Evolutionary conservation across 2,329 filamentous ascomycete species (phyloP), one percentile per base, ranked within the genome.

Genomic region (Penicillium sclerotigenum): DNA sequence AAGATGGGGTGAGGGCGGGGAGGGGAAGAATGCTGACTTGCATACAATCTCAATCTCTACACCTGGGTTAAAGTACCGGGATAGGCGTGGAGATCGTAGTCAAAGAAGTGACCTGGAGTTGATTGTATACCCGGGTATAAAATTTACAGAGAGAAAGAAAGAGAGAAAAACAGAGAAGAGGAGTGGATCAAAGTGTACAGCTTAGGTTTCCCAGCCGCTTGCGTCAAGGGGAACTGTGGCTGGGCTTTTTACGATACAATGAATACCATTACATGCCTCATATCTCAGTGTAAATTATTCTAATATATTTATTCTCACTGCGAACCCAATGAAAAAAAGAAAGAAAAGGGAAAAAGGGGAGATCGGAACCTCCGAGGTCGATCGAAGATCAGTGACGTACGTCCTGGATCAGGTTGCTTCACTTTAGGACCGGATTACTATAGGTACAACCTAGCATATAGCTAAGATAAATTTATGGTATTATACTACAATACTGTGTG

Each of bases 321-420:
- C 20, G 18, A 38, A 18, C 10, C 36, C 37, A 28, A 42, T 41
- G 7, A 28, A 28, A 9, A 38, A 34, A 54, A 22, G n/a, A 28
- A 24, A 26, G 11, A 20, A 34, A 40, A 48, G 18, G 36, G 16
- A 40, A 50, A 60, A 47, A 55, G 49, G 41, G 45, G 47, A 43
- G 59, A 65, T 65, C 59, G 59, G 24, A 20, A 54, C 28, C 58
- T 46, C 38, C 41, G 28, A 37, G 18, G 42, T 43, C 34, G 62
- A 65, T 65, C 63, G 58, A 37, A 63, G 62, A 64, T 65, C 62
- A 56, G 60, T 65, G 63, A 65, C 63, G 63, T 65, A 50, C 38
- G 16, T 38, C 31, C 29, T 46, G 14, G 18, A 14, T 31, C 42
- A 46, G 14, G 22, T 45, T 22, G 13, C n/a, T 42, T 16, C 20